Evolutionary conservation across 2,329 filamentous ascomycete species (phyloP).

Genomic region (Chaetomiaceae sp.): DNA sequence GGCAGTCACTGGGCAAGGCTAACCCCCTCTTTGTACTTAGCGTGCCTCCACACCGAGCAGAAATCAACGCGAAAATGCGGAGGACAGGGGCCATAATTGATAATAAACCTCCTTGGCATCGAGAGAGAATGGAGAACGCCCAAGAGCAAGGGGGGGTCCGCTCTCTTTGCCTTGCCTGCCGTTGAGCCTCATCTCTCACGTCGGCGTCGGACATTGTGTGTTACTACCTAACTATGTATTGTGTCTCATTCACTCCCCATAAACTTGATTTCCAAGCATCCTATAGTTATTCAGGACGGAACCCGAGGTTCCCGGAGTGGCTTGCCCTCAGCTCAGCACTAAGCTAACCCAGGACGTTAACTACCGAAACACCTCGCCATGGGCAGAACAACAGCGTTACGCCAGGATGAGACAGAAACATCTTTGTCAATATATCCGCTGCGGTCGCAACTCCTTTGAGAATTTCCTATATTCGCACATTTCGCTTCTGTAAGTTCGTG

Average conservation of each 20-base stretch:
- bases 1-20: not conserved
- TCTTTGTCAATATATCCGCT: not conserved
- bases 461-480: constrained; percentile 7
- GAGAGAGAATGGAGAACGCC: not conserved
- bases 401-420: not conserved
- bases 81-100: too few relatives aligned
- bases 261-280: too few relatives aligned
- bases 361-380: not conserved
- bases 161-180: not conserved
- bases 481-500: constrained; percentile 15
- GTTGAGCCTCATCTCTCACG: constrained; percentile 4
- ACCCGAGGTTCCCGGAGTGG: not conserved
- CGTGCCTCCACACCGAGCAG: constrained; percentile 7
- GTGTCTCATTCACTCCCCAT: too few relatives aligned
- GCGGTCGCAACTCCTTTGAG: not conserved
- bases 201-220: not conserved
- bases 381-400: not conserved
- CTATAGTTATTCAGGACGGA: too few relatives aligned
- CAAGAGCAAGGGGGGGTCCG: not conserved
- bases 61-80: constrained; percentile 8
- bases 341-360: too few relatives aligned
- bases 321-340: not conserved
- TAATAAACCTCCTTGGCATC: not conserved
- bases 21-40: constrained; percentile 1
- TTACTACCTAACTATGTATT: too few relatives aligned